Evolutionary conservation across 495 filamentous ascomycete species (phyloP).

Genomic region (Neurospora sp.): DNA sequence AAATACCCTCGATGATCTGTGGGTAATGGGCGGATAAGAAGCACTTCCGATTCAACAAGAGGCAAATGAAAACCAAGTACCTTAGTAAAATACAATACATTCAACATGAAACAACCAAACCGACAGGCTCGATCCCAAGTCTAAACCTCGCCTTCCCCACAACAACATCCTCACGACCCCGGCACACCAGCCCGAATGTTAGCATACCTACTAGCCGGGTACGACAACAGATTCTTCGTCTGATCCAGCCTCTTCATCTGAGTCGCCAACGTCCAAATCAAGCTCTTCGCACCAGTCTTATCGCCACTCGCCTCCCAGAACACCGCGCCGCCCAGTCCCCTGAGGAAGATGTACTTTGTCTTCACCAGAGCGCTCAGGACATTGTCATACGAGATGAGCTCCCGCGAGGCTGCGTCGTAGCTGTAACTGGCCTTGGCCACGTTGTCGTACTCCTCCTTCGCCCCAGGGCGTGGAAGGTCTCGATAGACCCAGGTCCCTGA

Average conservation of each 20-base stretch:
- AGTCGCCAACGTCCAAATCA: slow-evolving; percentile 53
- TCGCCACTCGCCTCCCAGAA: slow-evolving; percentile 88
- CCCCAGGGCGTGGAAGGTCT: slow-evolving; percentile 43
- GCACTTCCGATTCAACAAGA: background rate
- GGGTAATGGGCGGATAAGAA: background rate
- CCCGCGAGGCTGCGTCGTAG: slow-evolving; percentile 46
- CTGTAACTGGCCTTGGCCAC: slow-evolving; percentile 55
- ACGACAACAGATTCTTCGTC: slow-evolving; percentile 50
- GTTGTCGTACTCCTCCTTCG: slow-evolving; percentile 36
- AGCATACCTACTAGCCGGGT: slow-evolving; percentile 60
- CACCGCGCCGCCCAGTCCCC: slow-evolving; percentile 68
- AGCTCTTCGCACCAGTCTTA: slow-evolving; percentile 45
- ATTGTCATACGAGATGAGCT: slow-evolving; percentile 73
- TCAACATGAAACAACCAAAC: background rate
- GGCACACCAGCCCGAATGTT: slow-evolving; percentile 50
- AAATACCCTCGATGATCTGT: background rate
- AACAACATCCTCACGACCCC: background rate
- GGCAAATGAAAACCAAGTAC: background rate
- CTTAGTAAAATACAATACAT: background rate
- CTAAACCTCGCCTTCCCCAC: background rate
- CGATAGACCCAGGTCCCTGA: slow-evolving; percentile 74
- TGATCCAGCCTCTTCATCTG: slow-evolving; percentile 44
- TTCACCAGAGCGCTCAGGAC: slow-evolving; percentile 49
- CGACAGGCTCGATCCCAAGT: background rate
- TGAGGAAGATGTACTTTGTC: slow-evolving; percentile 50